These are phyloP conservation scores for Protomyces pachydermus DNA, from an alignment of 1,139 yeast genomes.

Conservation along the genomic window DNA sequence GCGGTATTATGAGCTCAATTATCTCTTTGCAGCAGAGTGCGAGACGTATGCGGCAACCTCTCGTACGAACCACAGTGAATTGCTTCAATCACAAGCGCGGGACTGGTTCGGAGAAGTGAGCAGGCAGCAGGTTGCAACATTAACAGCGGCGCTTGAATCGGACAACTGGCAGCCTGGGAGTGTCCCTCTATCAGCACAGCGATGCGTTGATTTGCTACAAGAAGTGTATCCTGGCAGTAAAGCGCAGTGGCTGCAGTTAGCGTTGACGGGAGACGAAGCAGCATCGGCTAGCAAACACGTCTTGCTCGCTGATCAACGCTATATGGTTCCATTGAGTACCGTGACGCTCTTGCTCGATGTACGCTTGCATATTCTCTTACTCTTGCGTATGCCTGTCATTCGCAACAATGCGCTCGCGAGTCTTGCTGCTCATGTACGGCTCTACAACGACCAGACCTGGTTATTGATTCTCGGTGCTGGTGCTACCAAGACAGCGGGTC, in stretches of 20 bases:
- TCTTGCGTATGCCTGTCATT: slow-evolving; percentile 48
- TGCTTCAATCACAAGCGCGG: slow-evolving; percentile 47
- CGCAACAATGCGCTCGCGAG: slow-evolving; percentile 42
- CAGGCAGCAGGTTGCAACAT: slow-evolving; percentile 43
- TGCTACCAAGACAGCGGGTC: slow-evolving; percentile 69
- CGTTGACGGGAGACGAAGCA: not conserved
- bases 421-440: slow-evolving; percentile 50
- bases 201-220: slow-evolving; percentile 47
- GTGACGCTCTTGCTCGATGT: slow-evolving; percentile 4
- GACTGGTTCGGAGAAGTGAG: slow-evolving; percentile 58
- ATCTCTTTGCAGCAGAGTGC: slow-evolving; percentile 72
- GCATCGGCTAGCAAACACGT: not conserved
- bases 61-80: slow-evolving; percentile 55
- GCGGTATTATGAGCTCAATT: slow-evolving; percentile 60
- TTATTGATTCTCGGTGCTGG: slow-evolving; percentile 71
- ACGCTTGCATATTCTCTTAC: slow-evolving; percentile 38
- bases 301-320: not conserved
- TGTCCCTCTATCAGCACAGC: slow-evolving; percentile 50
- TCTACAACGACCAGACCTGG: slow-evolving; percentile 53
- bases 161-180: slow-evolving; percentile 66
- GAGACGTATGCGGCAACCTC: slow-evolving; percentile 77
- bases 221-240: slow-evolving; percentile 19
- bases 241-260: not conserved
- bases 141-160: slow-evolving; percentile 53
- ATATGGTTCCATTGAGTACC: slow-evolving; percentile 10